Conservation (phyloP, 768 basidiomycete species). For the Hypholoma sublateritium region DNA sequence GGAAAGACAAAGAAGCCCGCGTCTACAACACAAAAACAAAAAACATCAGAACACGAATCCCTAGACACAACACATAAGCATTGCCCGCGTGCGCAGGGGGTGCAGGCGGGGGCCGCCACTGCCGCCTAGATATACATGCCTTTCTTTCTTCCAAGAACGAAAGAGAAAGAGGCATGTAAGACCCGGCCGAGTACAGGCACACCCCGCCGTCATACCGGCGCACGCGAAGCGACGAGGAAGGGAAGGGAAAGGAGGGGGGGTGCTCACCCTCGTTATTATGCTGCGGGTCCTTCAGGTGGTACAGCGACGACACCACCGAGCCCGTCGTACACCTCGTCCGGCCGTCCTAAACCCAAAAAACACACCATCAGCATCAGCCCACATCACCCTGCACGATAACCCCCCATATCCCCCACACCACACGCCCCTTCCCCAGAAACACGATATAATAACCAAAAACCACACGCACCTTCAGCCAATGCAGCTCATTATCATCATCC, state of each 20-base stretch:
- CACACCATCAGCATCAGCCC: not conserved
- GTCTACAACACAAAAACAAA: constrained; percentile 52
- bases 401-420: not conserved
- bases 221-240: not conserved
- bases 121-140: too few species aligned
- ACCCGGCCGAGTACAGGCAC: too few species aligned
- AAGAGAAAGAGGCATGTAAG: too few species aligned
- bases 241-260: not conserved
- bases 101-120: too few species aligned
- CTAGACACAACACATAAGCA: too few species aligned
- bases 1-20: constrained; percentile 98
- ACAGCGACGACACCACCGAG: constrained; percentile 85
- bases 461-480: constrained; percentile 65
- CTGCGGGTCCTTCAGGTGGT: constrained; percentile 81
- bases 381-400: not conserved
- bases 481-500: constrained; percentile 85
- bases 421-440: not conserved
- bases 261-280: constrained; percentile 44
- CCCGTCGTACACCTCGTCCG: constrained; percentile 91
- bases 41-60: too few species aligned
- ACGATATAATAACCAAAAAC: not conserved
- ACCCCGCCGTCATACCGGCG: too few species aligned
- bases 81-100: too few species aligned
- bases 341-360: constrained; percentile 57
- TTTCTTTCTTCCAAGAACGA: too few species aligned